phyloP scores from a whole-genome alignment of 2,329 filamentous ascomycete species.

The Phaeosphaeria sp. region DNA sequence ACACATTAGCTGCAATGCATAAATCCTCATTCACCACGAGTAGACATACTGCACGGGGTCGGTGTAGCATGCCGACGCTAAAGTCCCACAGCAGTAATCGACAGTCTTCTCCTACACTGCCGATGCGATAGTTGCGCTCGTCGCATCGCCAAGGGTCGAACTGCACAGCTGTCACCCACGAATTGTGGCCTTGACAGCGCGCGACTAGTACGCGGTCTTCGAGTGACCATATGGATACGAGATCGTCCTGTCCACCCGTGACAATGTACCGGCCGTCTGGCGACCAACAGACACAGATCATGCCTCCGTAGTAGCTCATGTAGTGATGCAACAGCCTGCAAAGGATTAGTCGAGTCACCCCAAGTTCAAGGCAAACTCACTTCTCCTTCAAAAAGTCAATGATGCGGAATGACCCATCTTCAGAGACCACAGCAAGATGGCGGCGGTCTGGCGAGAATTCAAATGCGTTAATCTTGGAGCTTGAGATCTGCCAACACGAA shows the following conservation, averaged over 20 bases:
- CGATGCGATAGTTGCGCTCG: constrained; percentile 92
- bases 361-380: constrained; percentile 57
- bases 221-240: constrained; percentile 95
- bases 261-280: constrained; percentile 95
- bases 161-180: constrained; percentile 90
- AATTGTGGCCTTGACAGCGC: constrained; percentile 92
- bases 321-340: constrained; percentile 82
- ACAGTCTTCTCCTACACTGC: constrained; percentile 94
- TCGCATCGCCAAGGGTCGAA: constrained; percentile 99
- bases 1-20: constrained; percentile 8
- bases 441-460: constrained; percentile 89
- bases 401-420: constrained; percentile 87
- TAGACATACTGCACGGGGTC: constrained; percentile 78
- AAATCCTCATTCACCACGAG: not conserved
- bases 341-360: not conserved
- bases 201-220: constrained; percentile 84
- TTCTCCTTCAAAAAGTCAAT: constrained; percentile 92
- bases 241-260: constrained; percentile 93
- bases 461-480: constrained; percentile 88
- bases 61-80: constrained; percentile 92
- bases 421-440: constrained; percentile 87
- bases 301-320: constrained; percentile 89
- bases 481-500: constrained; percentile 89
- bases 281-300: constrained; percentile 96
- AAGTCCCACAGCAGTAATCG: constrained; percentile 95